These are phyloP conservation scores for Hondaea fermentalgiana DNA, from an alignment of 108 stramenopile genomes.

Conservation along the genomic window DNA sequence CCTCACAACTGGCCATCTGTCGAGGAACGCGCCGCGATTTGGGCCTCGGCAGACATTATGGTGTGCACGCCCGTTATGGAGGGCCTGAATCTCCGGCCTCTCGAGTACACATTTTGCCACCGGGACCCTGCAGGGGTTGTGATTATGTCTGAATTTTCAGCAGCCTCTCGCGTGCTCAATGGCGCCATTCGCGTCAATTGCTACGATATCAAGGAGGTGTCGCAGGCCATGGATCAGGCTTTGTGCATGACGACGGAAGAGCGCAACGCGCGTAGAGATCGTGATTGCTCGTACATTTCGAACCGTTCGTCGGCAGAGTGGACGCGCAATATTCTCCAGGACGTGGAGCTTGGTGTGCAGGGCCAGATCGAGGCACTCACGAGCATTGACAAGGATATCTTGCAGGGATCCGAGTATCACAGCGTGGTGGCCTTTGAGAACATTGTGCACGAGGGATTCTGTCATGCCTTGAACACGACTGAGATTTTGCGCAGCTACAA, in stretches of 20 bases:
- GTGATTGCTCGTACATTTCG: slow-evolving; percentile 91
- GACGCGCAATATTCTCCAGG: slow-evolving; percentile 84
- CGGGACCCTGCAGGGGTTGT: slow-evolving; percentile 77
- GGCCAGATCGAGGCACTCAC: slow-evolving; percentile 13
- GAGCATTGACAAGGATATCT: slow-evolving; percentile 31
- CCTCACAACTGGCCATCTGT: slow-evolving; percentile 49
- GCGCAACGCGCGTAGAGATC: slow-evolving; percentile 63
- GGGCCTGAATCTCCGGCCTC: slow-evolving; percentile 88
- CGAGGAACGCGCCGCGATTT: slow-evolving; percentile 75
- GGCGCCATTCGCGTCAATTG: slow-evolving; percentile 95
- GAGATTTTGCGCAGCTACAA: slow-evolving; percentile 63
- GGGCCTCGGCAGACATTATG: slow-evolving; percentile 70
- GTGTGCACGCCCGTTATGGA: slow-evolving; percentile 83
- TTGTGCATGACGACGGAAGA: slow-evolving; percentile 72
- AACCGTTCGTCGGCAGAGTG: slow-evolving; percentile 83
- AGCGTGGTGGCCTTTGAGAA: background rate
- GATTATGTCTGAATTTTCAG: slow-evolving; percentile 90
- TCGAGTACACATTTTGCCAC: slow-evolving; percentile 68
- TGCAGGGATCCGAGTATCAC: slow-evolving; percentile 51
- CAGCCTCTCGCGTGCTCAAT: slow-evolving; percentile 86
- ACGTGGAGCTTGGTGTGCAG: slow-evolving; percentile 43
- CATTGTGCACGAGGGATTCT: slow-evolving; percentile 49
- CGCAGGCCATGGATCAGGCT: slow-evolving; percentile 80
- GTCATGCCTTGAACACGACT: slow-evolving; percentile 39
- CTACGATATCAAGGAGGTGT: slow-evolving; percentile 76